Base-by-base conservation (phyloP, 192 early-diverging fungal genomes). In the Coemansia sp. region DNA sequence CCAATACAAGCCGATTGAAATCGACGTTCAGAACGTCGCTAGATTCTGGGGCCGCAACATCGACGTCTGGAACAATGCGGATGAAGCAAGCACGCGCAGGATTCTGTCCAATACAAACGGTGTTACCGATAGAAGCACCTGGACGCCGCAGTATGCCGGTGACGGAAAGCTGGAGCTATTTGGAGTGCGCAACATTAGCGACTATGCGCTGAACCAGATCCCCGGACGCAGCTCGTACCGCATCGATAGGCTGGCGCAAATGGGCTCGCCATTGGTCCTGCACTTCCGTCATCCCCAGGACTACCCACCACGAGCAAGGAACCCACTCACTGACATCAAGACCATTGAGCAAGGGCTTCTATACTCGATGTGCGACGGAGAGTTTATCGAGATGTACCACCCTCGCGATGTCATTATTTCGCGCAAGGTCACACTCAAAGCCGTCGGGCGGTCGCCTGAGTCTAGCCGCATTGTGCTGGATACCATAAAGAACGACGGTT, bases 331-430 rank as follows among this genome's bases (percentile, higher is more conserved):
- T 5, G 69, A 63, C 51, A 68, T 66, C 49, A 75, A 72, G 30
- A 65, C 67, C n/a, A 76, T 77, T 2, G 70, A 71, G 64, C 79
- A 77, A 12, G 85, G 85, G 10, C 72, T 86, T 55, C 74, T 90
- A 12, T 89, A 87, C 67, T 79, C 86, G 56, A 91, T 92, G 91
- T 88, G 89, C 76, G 91, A 92, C 72, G 91, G 91, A 43, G 91
- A 92, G 75, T 92, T 92, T 63, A 89, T 89, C 63, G 89, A 90
- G 68, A 76, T 89, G 62, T 86, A 83, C 64, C 75, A 75, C 34
- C 86, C 89, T 12, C 87, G 85, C 38, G 71, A 75, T 52, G 76
- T 92, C 26, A 85, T 79, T 20, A 85, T 90, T 16, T 66, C 84
- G 23, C 85, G 91, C 68, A 88, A 83, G 62, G 85, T 88, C 21